Base-by-base conservation (phyloP, 495 filamentous ascomycete species). In the Achaetomiella virescens region DNA sequence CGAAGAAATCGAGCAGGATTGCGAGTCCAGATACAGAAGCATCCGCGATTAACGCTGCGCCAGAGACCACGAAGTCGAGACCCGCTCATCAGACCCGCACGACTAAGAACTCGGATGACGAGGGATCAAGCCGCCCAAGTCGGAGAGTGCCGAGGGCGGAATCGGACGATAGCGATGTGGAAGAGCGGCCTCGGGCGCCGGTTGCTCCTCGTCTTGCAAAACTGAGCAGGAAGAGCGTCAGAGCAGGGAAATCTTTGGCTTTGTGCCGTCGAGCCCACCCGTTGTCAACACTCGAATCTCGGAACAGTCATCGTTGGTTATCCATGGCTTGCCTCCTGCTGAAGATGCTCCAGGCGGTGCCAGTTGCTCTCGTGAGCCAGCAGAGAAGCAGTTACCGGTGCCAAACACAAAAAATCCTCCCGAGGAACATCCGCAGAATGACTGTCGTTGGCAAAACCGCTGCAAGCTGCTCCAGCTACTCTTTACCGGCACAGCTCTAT, bases 161-260 rank as follows among this genome's bases (percentile, higher is more conserved):
- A 5, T 14, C 22, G 1, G 41, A 59, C 9, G 57, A 49, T 8
- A 61, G 52, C n/a, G 37, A 37, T 5, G 50, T 50, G 1, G 58
- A 66, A 20, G 62, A 65, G 31, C 29, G 53, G 10, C 60, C 64
- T 5, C 59, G 53, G 17, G 56, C 60, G 0, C 56, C 59, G 15
- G 61, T 55, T 49, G 54, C 59, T 18, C 68, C 66, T 33, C 62
- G 59, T 24, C 63, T 76, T 33, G 73, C 68, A 20, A 66, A 55
- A 17, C 58, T 75, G 2, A 65, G 66, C n/a, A 70, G 66, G 31
- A 77, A 64, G 55, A 65, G 67, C 52, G 61, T 75, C 48, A 72
- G 65, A 78, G 75, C 52, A 72, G 58, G 38, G 75, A 78, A 35
- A 50, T 78, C 10, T 70, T 78, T 33, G 74, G 75, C 7, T 67